phyloP scores from a whole-genome alignment of 495 filamentous ascomycete species.

The Hyaloscypha hepaticicola region DNA sequence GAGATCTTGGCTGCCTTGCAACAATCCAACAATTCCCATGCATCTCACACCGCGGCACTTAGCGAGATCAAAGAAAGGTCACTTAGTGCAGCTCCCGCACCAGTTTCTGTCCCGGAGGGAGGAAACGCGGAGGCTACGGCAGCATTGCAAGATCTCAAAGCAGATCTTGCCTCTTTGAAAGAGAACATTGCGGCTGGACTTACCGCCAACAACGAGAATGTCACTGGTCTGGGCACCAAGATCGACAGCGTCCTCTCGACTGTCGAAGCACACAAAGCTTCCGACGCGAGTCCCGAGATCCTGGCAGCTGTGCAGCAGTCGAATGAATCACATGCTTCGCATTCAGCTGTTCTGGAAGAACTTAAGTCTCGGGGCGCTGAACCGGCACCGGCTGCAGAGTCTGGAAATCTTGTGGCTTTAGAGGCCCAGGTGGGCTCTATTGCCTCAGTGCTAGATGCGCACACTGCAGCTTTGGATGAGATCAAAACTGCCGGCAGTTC shows the following conservation, averaged over 20 bases:
- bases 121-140: slow-evolving; percentile 3
- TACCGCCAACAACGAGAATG: slow-evolving; percentile 19
- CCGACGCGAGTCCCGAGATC: slow-evolving; percentile 26
- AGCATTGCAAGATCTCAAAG: slow-evolving; percentile 17
- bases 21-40: slow-evolving; percentile 25
- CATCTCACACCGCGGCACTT: slow-evolving; percentile 18
- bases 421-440: slow-evolving; percentile 15
- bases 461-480: slow-evolving; percentile 4
- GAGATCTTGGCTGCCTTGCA: slow-evolving; percentile 24
- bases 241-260: slow-evolving; percentile 22
- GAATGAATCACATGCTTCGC: slow-evolving; percentile 25
- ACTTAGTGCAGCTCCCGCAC: neutral
- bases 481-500: slow-evolving; percentile 1
- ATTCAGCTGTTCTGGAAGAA: slow-evolving; percentile 22
- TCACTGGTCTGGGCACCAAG: slow-evolving; percentile 22
- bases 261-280: slow-evolving; percentile 20
- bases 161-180: slow-evolving; percentile 24
- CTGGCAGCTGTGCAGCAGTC: slow-evolving; percentile 29
- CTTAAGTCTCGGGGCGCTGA: slow-evolving; percentile 12
- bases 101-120: neutral
- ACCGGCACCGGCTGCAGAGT: neutral
- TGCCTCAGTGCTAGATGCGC: slow-evolving; percentile 7
- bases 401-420: slow-evolving; percentile 1
- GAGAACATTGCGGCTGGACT: slow-evolving; percentile 25
- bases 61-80: slow-evolving; percentile 27